Percentiles rank a stretch among this genome's conserved stretches.
phyloP scores from a whole-genome alignment of 768 basidiomycete species.

The Panaeolus papilionaceus region DNA sequence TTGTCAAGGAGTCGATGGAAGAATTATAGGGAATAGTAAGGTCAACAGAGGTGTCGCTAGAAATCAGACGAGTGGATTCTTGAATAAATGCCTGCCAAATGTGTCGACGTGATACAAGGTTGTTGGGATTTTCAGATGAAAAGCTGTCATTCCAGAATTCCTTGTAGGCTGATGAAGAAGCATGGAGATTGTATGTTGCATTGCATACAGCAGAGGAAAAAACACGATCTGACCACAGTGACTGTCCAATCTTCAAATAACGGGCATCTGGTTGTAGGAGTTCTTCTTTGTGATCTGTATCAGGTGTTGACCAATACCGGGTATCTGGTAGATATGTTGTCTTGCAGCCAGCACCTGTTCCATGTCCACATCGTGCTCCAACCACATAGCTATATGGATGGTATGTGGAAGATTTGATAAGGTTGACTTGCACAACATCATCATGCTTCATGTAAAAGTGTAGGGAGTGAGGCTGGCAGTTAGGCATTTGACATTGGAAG shows the following conservation, averaged over 20 bases:
- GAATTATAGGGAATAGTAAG: too few species aligned
- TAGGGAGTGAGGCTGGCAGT: not conserved
- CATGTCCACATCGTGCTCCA: not conserved
- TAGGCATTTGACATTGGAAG: not conserved
- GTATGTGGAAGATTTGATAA: not conserved
- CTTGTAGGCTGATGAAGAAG: conserved; percentile 25
- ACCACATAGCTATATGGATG: conserved; percentile 4
- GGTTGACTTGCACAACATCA: not conserved
- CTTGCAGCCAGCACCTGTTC: not conserved
- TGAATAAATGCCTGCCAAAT: too few species aligned
- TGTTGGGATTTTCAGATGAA: not conserved
- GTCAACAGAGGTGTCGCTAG: too few species aligned
- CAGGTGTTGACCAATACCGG: not conserved
- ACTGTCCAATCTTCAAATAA: conserved; percentile 24
- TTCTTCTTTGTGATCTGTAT: not conserved
- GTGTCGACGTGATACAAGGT: too few species aligned
- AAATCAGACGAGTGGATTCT: too few species aligned
- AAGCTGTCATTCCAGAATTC: conserved; percentile 28
- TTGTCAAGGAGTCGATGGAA: conserved; percentile 5
- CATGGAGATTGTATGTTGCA: conserved; percentile 31
- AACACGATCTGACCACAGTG: conserved; percentile 22
- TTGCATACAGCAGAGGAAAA: conserved; percentile 27
- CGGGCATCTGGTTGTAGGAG: conserved; percentile 5
- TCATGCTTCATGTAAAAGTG: not conserved
- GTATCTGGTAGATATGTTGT: not conserved